A percentile compares a stretch with the other conserved stretches of the same genome.
These are phyloP conservation scores for Populus euphratica DNA, from an alignment of 345 rosid species.

Conservation along the genomic window DNA sequence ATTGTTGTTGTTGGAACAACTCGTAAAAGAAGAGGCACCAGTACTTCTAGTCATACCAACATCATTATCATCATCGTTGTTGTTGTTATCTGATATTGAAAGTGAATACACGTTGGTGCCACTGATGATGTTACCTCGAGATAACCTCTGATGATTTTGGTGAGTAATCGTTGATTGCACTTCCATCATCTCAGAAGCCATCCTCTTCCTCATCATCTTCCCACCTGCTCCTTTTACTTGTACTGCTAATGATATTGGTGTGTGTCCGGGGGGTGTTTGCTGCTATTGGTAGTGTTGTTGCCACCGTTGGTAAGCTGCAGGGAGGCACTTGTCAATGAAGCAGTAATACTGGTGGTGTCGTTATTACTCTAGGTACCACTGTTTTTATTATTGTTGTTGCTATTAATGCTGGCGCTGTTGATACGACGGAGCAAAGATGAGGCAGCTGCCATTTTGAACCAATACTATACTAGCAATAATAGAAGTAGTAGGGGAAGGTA, in stretches of 20 bases:
- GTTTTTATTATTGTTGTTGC: constrained; percentile 6
- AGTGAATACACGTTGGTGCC: background rate
- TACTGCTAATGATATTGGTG: background rate
- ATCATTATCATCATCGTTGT: no score
- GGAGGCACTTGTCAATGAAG: background rate
- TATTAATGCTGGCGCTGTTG: background rate
- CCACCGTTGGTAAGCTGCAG: background rate
- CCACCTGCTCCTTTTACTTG: background rate
- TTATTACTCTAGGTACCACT: background rate
- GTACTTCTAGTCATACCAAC: background rate
- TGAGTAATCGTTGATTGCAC: constrained; percentile 13
- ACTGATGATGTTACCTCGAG: background rate
- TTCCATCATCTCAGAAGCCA: constrained; percentile 76
- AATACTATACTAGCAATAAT: background rate
- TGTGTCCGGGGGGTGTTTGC: background rate
- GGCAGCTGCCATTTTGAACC: constrained; percentile 15
- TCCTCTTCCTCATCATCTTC: constrained; percentile 70
- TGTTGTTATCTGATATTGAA: background rate
- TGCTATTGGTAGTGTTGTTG: constrained; percentile 16
- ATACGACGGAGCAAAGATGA: background rate
- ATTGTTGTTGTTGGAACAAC: background rate
- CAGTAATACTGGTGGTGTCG: background rate
- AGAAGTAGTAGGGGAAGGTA: no score
- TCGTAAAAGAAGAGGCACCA: background rate
- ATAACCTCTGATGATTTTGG: constrained; percentile 33